These are phyloP conservation scores for Leptomonas pyrrhocoris DNA, from an alignment of 208 protist species.

Conservation along the genomic window DNA sequence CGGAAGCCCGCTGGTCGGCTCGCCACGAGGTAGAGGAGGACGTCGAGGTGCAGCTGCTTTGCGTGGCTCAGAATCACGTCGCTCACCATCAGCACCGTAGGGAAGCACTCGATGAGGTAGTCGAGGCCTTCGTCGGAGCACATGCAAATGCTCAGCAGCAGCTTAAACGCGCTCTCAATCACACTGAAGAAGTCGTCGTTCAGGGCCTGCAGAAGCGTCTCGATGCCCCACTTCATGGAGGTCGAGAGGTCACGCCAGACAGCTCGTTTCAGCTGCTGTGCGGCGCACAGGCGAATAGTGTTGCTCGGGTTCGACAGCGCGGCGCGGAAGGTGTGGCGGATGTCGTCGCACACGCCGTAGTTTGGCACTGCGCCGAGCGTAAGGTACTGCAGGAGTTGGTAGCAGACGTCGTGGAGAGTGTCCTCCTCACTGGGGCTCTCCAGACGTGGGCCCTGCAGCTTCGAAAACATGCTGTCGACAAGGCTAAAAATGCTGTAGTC, in stretches of 20 bases:
- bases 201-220: slow-evolving; percentile 78
- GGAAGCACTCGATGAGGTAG: slow-evolving; percentile 83
- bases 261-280: slow-evolving; percentile 70
- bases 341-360: slow-evolving; percentile 89
- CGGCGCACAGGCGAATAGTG: slow-evolving; percentile 80
- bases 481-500: slow-evolving; percentile 67
- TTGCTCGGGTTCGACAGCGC: slow-evolving; percentile 67
- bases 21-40: slow-evolving; percentile 84
- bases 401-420: slow-evolving; percentile 80
- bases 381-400: slow-evolving; percentile 75
- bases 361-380: slow-evolving; percentile 86
- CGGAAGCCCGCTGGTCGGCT: slow-evolving; percentile 73
- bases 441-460: slow-evolving; percentile 62
- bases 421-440: slow-evolving; percentile 35
- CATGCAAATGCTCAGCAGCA: slow-evolving; percentile 85
- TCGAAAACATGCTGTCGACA: slow-evolving; percentile 74
- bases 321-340: slow-evolving; percentile 70
- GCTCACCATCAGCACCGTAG: slow-evolving; percentile 86
- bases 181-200: slow-evolving; percentile 80
- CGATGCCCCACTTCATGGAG: slow-evolving; percentile 88
- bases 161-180: slow-evolving; percentile 80
- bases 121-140: slow-evolving; percentile 86
- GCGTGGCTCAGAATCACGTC: slow-evolving; percentile 71
- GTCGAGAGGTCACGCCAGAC: slow-evolving; percentile 88
- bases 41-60: slow-evolving; percentile 62